Evolutionary conservation across 208 protist genomes (phyloP), one percentile per base, ranked within the genome.

Genomic region (Crithidia acanthocephali): DNA sequence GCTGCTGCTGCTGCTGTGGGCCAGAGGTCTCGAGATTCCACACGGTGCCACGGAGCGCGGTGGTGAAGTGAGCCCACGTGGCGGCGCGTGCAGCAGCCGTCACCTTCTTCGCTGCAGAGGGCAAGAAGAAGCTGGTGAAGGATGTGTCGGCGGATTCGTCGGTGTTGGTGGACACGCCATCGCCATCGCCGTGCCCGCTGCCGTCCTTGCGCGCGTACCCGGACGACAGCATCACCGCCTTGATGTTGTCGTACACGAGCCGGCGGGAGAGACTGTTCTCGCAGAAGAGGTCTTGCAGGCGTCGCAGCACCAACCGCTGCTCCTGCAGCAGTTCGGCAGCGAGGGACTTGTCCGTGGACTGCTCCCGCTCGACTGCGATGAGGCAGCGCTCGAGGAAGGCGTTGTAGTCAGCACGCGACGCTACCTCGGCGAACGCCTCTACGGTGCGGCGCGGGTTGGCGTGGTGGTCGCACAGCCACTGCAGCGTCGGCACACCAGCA

Each of bases 371-470:
- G 57, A 77, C 67, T 20, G 75, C 68, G 18, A 91, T 53, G 18
- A 80, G 72, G 68, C 92, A 97, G 22, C 83, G 78, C 72, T 85
- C 82, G 48, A 92, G 68, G 66, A 97, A 95, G 8, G 62, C 65
- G 68, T 86, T 89, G 76, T 93, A 97, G 61, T 94, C 90, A 15
- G 65, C 63, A 6, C 90, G 85, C 20, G 92, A 95, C 33, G 88
- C 87, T 33, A 97, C 80, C 70, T 95, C 88, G 13, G 83, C 88
- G 81, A 93, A 97, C 20, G 85, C 88, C 45, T 78, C 71, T 28
- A 86, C 52, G 10, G 66, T 72, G 27, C 56, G 55, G 13, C 68
- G 63, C 32, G 68, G 61, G 30, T 72, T 57, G 30, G 73, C 69
- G 15, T 68, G 61, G 20, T 69, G 76, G 40, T 74, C 74, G 33